Conservation (phyloP, 306 rosid species). For the Lathyrus oleraceus region DNA sequence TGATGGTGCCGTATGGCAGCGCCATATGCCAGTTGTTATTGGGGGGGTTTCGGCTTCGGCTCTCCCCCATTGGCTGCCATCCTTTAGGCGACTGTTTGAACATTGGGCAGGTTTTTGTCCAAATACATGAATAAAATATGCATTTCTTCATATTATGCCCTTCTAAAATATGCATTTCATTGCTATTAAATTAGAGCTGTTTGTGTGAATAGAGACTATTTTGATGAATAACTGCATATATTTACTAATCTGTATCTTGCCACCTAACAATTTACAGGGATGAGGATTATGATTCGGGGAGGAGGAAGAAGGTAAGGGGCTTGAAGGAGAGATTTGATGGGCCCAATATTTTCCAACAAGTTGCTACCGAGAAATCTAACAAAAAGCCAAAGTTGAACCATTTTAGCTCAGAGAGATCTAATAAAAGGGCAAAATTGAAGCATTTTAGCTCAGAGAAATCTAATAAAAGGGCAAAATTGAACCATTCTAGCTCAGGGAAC, state of each 20-base stretch:
- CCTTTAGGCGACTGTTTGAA: neutral
- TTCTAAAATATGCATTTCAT: too few relatives aligned
- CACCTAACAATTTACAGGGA: conserved; percentile 60
- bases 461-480: conserved; percentile 38
- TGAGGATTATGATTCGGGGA: conserved; percentile 84
- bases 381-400: conserved; percentile 50
- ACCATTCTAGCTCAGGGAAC: conserved; percentile 54
- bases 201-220: neutral
- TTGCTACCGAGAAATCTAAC: conserved; percentile 51
- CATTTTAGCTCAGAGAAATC: conserved; percentile 50
- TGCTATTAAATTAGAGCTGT: neutral
- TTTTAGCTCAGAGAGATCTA: conserved; percentile 36
- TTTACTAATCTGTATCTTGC: neutral
- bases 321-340: conserved; percentile 55
- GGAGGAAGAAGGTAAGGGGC: conserved; percentile 73
- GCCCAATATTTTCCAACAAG: conserved; percentile 74
- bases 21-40: too few relatives aligned
- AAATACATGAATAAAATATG: neutral
- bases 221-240: neutral
- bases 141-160: too few relatives aligned
- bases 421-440: conserved; percentile 53
- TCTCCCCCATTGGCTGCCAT: too few relatives aligned
- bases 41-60: too few relatives aligned
- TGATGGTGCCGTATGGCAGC: too few relatives aligned
- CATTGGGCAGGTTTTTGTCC: neutral